Conservation (phyloP, 2,329 filamentous ascomycete species). For the Trichoderma pleuroti region DNA sequence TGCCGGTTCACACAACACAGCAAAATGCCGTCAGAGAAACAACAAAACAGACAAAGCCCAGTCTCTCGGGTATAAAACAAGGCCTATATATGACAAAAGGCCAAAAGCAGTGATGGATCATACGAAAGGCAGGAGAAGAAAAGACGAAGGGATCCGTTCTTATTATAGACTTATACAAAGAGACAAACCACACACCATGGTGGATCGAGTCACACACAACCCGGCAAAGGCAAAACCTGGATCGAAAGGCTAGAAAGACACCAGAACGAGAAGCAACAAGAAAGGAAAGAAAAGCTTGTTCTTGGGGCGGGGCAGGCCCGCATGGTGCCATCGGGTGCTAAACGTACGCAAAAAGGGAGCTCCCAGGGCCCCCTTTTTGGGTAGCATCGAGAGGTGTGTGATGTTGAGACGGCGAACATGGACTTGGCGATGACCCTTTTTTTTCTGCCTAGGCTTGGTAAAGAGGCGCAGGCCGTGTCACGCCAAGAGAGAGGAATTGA, state of each 20-base stretch:
- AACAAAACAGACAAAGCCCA: background rate
- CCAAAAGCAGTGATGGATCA: background rate
- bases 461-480: background rate
- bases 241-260: background rate
- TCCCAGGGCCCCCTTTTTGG: background rate
- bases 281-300: slow-evolving; percentile 11
- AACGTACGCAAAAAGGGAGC: slow-evolving; percentile 16
- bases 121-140: background rate
- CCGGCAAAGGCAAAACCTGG: background rate
- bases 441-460: background rate
- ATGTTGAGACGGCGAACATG: background rate
- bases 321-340: slow-evolving; percentile 20
- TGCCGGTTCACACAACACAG: background rate
- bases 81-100: too few species aligned
- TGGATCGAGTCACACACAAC: background rate
- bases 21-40: background rate
- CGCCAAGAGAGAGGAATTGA: background rate
- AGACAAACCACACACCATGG: background rate
- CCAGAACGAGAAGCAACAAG: background rate
- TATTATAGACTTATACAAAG: slow-evolving; percentile 3
- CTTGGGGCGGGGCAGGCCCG: slow-evolving; percentile 4
- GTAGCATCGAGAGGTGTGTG: slow-evolving; percentile 5
- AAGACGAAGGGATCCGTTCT: background rate
- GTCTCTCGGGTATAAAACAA: background rate
- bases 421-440: background rate